Evolutionary conservation across 768 basidiomycete species (phyloP), one percentile per base, ranked within the genome.

Genomic region (Suillus variegatus): DNA sequence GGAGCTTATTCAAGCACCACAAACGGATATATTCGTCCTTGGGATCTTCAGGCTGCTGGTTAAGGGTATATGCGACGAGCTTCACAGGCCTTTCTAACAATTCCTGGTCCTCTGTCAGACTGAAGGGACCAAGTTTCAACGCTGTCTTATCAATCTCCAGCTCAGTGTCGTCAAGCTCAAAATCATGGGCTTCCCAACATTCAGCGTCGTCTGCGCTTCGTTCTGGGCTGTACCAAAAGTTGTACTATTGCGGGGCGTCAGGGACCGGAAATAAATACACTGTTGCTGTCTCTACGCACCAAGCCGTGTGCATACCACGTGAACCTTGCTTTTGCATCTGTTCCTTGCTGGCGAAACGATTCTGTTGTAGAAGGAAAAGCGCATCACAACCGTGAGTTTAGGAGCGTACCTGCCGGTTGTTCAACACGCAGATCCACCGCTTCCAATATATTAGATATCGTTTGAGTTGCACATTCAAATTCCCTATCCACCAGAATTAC

Each of bases 401-500:
- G 22, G 7, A 58, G 4, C 38, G 2, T 22, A 58, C 57, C 57
- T 58, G 38, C 57, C 38, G 41, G 38, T 58, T 40, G 22, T 6
- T 12, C 40, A 7, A 58, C 57, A 1, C 38, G 57, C 16, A 58
- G 22, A 41, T 1, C 3, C 16, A 58, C 38, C 14, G 8, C 57
- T 41, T 18, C 57, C 14, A 58, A 1, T 3, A 58, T 58, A 41
- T 58, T 40, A 0, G 1, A 14, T 40, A 58, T 41, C 3, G 38
- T 58, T 18, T 41, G 57, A 22, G 38, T 25, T 10, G 57, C 57
- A 41, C 2, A 58, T 9, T 40, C 38, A 6, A 78, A 62, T 36
- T 78, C 75, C 56, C 74, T 70, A 12, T 69, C 66, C 22, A 77
- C 68, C 0, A 79, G 47, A 3, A 76, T 62, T 3, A 68, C 68